Base-by-base conservation (phyloP, 164 flowering plant genomes). In the Piper betle region DNA sequence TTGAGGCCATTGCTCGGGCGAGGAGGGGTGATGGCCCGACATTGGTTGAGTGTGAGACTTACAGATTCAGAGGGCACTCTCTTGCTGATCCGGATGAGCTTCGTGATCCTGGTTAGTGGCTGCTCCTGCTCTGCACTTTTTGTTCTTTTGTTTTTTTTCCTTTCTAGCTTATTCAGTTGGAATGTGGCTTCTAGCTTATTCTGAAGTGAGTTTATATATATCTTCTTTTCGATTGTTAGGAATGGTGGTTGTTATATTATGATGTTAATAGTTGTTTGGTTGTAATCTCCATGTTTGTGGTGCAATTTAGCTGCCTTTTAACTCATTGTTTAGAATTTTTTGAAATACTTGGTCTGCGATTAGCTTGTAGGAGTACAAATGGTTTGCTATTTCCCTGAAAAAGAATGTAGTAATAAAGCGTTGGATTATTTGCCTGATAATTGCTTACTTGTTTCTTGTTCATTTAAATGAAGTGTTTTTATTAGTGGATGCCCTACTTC, bases 41-140 rank as follows among this genome's bases (percentile, higher is more conserved):
- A 6, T 72, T 92, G 79, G 84, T 92, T 40, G 98, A 92, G 67
- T 92, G 98, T 62, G 98, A 92, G 73, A 92, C 98, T 1, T 92
- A 91, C 59, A 78, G 98, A 67, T 87, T 87, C 63, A 85, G 96
- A 69, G 98, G 98, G 60, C 98, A 92, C 74, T 92, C 98, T 2
- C 79, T 92, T 82, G 98, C 98, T 64, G 98, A 92, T 71, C 98
- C 98, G 5, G 98, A 92, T 75, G 98, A 92, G 84, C 96, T 92
- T 37, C 98, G 96, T 77, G 95, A 92, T 70, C 95, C 93, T 38
- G 93, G 98, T 92, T 39, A 80, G 82, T 61, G 19, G 19, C 61
- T 55, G 57, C 12, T 17, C 3, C 3, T 2, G 25, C 13, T 17
- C 15, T 39, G 4, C 17, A 6, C 1, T 17, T 6, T 20, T n/a